Conservation (phyloP, 192 early-diverging fungal species). For the Coemansia sp. region DNA sequence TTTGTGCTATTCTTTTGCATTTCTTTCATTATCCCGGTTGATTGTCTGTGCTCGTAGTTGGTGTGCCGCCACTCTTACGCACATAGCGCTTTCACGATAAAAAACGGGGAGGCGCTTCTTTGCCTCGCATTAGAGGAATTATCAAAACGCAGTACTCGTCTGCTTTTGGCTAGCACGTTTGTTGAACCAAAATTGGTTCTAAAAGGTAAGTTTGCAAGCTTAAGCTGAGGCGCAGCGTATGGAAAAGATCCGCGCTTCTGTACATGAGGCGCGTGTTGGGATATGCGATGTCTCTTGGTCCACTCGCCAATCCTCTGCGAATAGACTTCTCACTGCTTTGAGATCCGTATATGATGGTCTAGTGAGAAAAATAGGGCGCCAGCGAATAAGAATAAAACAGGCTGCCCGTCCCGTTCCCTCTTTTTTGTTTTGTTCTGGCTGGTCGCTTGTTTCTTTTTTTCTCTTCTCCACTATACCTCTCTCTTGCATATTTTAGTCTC, state of each 20-base stretch:
- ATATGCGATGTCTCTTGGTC: no score
- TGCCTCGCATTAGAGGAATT: neutral
- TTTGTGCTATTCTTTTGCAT: neutral
- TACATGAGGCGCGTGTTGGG: neutral
- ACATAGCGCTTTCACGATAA: neutral
- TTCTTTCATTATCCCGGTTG: neutral
- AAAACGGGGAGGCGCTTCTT: neutral
- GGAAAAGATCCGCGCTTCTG: neutral
- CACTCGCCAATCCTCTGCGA: no score
- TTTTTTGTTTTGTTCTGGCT: slow-evolving; percentile 1
- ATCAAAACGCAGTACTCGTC: neutral
- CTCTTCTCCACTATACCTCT: slow-evolving; percentile 3
- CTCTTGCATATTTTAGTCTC: neutral
- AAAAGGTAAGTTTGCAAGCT: neutral
- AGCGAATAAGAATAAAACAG: neutral
- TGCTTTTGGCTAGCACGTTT: neutral
- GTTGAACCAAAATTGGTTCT: neutral
- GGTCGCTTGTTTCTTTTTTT: slow-evolving; percentile 6
- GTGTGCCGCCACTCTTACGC: neutral
- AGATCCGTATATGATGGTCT: neutral
- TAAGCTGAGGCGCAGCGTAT: no score
- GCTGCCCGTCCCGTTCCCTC: neutral
- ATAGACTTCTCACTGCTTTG: neutral
- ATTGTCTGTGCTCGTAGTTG: slow-evolving; percentile 1
- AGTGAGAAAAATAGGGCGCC: neutral